Percentiles rank a stretch among this genome's conserved stretches.
Evolutionary conservation across 345 rosid species (phyloP).

Genomic region (Bruguiera parviflora): DNA sequence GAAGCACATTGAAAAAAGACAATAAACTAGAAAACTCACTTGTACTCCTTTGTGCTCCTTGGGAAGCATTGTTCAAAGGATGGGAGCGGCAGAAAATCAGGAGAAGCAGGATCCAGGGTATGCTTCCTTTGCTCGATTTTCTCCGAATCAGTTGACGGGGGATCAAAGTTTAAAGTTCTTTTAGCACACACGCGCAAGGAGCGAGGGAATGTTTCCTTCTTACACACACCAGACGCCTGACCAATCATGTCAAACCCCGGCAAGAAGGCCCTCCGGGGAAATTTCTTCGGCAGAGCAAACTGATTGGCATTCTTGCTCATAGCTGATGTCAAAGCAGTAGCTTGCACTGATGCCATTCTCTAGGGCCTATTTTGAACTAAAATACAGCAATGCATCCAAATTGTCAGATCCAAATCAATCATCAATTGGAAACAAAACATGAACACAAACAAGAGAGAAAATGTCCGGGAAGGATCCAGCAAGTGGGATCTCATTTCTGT

Average conservation of each 20-base stretch:
- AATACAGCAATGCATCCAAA: background rate
- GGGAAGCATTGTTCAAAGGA: slow-evolving; percentile 93
- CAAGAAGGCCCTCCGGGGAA: slow-evolving; percentile 50
- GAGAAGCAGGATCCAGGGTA: slow-evolving; percentile 80
- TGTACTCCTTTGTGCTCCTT: slow-evolving; percentile 74
- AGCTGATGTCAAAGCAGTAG: slow-evolving; percentile 43
- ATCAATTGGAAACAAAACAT: no score
- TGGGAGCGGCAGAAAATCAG: slow-evolving; percentile 83
- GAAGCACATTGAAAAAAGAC: background rate
- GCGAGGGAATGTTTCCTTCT: slow-evolving; percentile 38
- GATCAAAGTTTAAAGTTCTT: slow-evolving; percentile 82
- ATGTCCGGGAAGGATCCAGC: no score
- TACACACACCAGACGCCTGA: slow-evolving; percentile 35
- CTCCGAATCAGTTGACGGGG: slow-evolving; percentile 51
- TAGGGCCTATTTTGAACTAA: background rate
- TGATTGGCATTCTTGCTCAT: slow-evolving; percentile 53
- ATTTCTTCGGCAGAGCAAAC: slow-evolving; percentile 43
- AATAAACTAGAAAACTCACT: slow-evolving; percentile 28
- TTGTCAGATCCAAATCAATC: background rate
- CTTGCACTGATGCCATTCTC: slow-evolving; percentile 75
- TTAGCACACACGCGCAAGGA: slow-evolving; percentile 27
- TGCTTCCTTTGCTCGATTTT: slow-evolving; percentile 58
- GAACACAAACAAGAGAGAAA: no score
- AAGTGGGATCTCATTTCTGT: no score
- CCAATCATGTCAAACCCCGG: slow-evolving; percentile 55